phyloP scores from a whole-genome alignment of 2,329 filamentous ascomycete species.

The Aspergillus brasiliensis region DNA sequence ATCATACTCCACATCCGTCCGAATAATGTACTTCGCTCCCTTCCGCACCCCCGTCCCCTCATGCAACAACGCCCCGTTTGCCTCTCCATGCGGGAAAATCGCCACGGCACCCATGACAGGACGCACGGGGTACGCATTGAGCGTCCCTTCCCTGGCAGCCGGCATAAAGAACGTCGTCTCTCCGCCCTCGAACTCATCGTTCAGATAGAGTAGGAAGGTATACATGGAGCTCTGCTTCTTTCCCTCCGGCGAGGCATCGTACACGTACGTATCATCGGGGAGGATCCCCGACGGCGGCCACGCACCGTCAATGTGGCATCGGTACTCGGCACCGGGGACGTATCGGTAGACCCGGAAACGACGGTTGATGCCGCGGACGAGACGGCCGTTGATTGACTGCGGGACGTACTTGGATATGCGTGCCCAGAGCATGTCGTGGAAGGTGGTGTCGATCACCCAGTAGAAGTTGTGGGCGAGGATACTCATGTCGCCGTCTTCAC shows the following conservation, averaged over 20 bases:
- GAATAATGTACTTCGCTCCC: constrained; percentile 68
- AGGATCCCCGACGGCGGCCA: constrained; percentile 71
- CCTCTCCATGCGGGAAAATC: constrained; percentile 70
- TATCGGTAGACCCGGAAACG: constrained; percentile 73
- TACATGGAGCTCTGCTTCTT: constrained; percentile 68
- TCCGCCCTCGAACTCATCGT: constrained; percentile 71
- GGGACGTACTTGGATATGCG: constrained; percentile 64
- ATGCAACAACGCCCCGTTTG: constrained; percentile 65
- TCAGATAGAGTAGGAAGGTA: constrained; percentile 70
- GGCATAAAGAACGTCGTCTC: constrained; percentile 73
- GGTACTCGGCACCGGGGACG: constrained; percentile 71
- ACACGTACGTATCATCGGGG: constrained; percentile 62
- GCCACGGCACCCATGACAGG: constrained; percentile 70
- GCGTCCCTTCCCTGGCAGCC: constrained; percentile 62
- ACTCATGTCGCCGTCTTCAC: constrained; percentile 65
- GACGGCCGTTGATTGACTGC: constrained; percentile 55
- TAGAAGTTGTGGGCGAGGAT: constrained; percentile 74
- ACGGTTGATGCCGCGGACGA: constrained; percentile 66
- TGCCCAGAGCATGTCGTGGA: constrained; percentile 65
- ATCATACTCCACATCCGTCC: constrained; percentile 72
- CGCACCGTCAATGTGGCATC: constrained; percentile 70
- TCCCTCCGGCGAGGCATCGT: constrained; percentile 63
- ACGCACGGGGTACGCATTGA: constrained; percentile 70
- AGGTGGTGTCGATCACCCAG: constrained; percentile 67
- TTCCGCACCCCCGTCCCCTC: constrained; percentile 71